Evolutionary conservation across 2,329 filamentous ascomycete genomes (phyloP), one percentile per base, ranked within the genome.

Genomic region (Ophiostoma ips): DNA sequence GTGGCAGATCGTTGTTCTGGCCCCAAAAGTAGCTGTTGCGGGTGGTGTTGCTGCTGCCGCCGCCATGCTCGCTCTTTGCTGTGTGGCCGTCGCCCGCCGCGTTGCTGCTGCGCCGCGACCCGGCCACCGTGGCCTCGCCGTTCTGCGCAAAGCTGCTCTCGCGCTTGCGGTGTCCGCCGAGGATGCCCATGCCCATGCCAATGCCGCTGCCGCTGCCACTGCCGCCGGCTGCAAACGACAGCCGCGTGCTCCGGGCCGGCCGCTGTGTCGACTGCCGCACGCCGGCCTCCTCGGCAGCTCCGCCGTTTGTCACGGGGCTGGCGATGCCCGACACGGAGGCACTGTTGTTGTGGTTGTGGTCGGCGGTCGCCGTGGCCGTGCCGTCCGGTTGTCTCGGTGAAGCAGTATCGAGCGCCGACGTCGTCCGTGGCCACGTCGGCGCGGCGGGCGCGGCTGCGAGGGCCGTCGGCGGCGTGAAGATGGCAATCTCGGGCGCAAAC

Each of bases 401-500:
- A n/a, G 60, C 62, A 3, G 54, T 55, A 68, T 57, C 51, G n/a
- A n/a, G n/a, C 0, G 50, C 50, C 35, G 68, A 71, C n/a, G 71
- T 69, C 15, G 69, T 76, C 37, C 75, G 71, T 24, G 71, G 63
- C 65, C 68, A 68, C 52, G 67, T 68, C 45, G 72, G 65, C 11
- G 71, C 68, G 38, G 69, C 58, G 11, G 68, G 65, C 7, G 19
- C 43, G 8, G 31, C n/a, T 48, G 64, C 63, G n/a, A 65, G 61
- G 4, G 69, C 15, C 67, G 58, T 64, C 46, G 69, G 71, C 2
- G 68, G 68, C 11, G 75, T 71, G 56, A 86, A 77, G 34, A 79
- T 69, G 13, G 74, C 71, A 34, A 86, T 75, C 61, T 87, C 83
- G 0, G 77, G 72, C 0, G 78, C 78, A 60, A 83, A 84, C 0